phyloP scores from a whole-genome alignment of 345 rosid species.

The Brassica carinata region DNA sequence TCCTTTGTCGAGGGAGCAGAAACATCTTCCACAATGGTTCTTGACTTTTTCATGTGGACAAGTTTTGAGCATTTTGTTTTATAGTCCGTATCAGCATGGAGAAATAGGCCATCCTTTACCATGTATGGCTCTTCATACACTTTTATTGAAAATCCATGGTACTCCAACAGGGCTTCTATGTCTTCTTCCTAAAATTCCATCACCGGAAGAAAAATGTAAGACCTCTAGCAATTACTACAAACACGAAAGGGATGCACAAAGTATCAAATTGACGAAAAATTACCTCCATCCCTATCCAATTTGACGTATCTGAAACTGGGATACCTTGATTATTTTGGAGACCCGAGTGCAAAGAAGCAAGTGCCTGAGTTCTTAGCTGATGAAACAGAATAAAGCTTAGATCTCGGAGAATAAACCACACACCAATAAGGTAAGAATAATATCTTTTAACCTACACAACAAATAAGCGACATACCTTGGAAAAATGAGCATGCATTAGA shows the following conservation, averaged over 20 bases:
- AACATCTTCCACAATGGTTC: conserved; percentile 68
- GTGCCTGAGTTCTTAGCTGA: conserved; percentile 92
- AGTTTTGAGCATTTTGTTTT: conserved; percentile 84
- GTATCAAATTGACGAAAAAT: conserved; percentile 23
- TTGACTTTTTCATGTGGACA: conserved; percentile 74
- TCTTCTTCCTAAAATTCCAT: conserved; percentile 71
- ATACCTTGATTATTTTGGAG: conserved; percentile 89
- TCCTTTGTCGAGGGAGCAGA: conserved; percentile 48
- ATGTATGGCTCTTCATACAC: conserved; percentile 88
- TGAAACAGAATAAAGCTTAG: conserved; percentile 36
- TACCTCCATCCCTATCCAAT: conserved; percentile 98
- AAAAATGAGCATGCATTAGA: conserved; percentile 98
- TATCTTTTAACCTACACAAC: conserved; percentile 21
- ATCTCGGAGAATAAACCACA: conserved; percentile 9
- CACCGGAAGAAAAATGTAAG: conserved; percentile 39
- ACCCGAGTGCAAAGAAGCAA: conserved; percentile 84
- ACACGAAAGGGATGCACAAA: conserved; percentile 15
- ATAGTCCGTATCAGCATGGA: conserved; percentile 72
- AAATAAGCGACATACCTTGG: conserved; percentile 58
- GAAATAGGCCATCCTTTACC: conserved; percentile 89
- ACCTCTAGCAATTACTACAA: conserved; percentile 24
- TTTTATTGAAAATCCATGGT: conserved; percentile 76
- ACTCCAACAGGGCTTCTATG: conserved; percentile 61
- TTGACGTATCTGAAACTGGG: conserved; percentile 70
- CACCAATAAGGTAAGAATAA: conserved; percentile 17